Evolutionary conservation across 257 asterid species (phyloP), one percentile per base, ranked within the genome.

Genomic region (Plantago ovata): DNA sequence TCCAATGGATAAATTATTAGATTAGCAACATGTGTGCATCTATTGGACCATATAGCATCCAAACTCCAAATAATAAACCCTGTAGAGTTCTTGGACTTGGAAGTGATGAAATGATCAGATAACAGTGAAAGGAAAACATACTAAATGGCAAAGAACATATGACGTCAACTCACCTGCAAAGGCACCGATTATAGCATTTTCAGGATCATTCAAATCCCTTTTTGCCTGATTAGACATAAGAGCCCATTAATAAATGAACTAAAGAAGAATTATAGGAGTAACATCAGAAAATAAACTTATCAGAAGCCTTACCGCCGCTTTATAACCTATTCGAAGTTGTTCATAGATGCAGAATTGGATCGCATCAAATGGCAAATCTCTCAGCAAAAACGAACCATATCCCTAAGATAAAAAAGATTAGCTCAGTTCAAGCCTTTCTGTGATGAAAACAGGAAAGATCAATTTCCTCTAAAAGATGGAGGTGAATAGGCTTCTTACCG

Each of bases 191-290:
- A 84, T 68, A 43, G 98, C 95, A 77, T 80, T 92, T 70, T 92
- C 98, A 56, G 93, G 93, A 80, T 82, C 96, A 49, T 84, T 81
- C 63, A 92, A 75, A 60, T 92, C 98, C 74, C 98, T 92, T 79
- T 73, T 81, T 41, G 96, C 96, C 98, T 92, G 83, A 64, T 68
- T 14, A 38, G 46, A 62, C 58, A 52, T 53, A 60, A 19, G 20
- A 12, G 24, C 3, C 7, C 24, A 40, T 7, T 32, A 47, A 62
- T 38, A 50, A 38, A 22, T 6, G 42, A 39, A 11, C 13, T 14
- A 20, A 14, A 46, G 41, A 38, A 15, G 46, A 10, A 21, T 7
- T 19, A 47, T 16, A 16, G 36, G 10, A 15, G 22, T 38, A 43
- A 50, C 10, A 53, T 39, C 56, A 18, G 40, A 13, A 47, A 32